These are phyloP conservation scores for Boletales sp. DNA, from an alignment of 768 basidiomycete genomes.

Conservation along the genomic window DNA sequence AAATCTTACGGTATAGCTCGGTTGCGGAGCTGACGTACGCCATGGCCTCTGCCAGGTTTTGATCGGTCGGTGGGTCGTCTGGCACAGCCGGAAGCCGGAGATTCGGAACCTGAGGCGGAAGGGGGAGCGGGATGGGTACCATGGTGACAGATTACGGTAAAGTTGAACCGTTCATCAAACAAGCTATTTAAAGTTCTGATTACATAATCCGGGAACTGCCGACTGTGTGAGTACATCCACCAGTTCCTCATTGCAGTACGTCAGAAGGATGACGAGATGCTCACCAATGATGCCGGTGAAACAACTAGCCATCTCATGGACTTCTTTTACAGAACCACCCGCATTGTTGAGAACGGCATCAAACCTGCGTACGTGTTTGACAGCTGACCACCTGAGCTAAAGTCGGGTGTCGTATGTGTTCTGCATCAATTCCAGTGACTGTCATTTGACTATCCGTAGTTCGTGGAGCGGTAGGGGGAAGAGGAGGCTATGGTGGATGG, in stretches of 20 bases:
- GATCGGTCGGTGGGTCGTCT: too few species aligned
- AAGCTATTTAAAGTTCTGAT: too few species aligned
- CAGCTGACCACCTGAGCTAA: conserved; percentile 96
- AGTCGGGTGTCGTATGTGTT: conserved; percentile 86
- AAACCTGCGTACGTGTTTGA: conserved; percentile 99
- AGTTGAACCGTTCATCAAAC: too few species aligned
- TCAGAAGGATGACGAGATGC: conserved; percentile 92
- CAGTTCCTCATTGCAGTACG: conserved; percentile 99
- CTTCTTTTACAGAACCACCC: conserved; percentile 94
- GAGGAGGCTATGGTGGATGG: conserved; percentile 93
- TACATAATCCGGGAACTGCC: too few species aligned
- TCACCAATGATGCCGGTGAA: conserved; percentile 97
- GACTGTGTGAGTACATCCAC: conserved; percentile 94
- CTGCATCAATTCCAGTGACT: neutral
- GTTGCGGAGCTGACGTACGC: too few species aligned
- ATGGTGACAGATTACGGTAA: too few species aligned
- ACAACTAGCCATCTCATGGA: conserved; percentile 99
- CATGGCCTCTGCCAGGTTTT: too few species aligned
- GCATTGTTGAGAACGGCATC: conserved; percentile 98
- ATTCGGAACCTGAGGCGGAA: too few species aligned
- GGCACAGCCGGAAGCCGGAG: too few species aligned
- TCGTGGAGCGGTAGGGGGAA: conserved; percentile 90
- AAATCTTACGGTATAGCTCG: too few species aligned
- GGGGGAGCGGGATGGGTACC: too few species aligned
- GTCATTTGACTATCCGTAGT: conserved; percentile 41